Evolutionary conservation across 306 rosid genomes (phyloP), one percentile per base, ranked within the genome.

Genomic region (Morella rubra): DNA sequence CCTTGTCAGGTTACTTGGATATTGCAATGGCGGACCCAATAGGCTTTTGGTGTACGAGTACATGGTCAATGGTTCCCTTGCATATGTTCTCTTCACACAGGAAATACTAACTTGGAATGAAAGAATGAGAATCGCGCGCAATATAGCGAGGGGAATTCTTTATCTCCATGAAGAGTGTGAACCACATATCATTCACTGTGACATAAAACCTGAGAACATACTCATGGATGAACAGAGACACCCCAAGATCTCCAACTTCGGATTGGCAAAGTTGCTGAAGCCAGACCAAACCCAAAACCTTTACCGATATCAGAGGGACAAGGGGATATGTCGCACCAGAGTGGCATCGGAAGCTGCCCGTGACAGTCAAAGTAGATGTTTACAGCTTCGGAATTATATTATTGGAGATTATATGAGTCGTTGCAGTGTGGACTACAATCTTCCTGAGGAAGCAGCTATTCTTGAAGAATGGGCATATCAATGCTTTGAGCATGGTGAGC

Each of bases 161-260:
- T 82, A 82, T 40, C 65, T 82, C 15, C 82, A 82, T 19, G 86
- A 82, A 74, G 80, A 78, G 40, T 82, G 80, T 52, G 69, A 62
- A 41, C 13, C 77, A 9, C 74, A 77, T 18, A 82, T 82, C 44
- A 82, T 82, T 42, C 82, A 82, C 12, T 82, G 82, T 22, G 85
- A 82, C 41, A 44, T 82, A 22, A 82, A 82, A 47, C 85, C 85
- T 22, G 79, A 82, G 19, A 82, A 82, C 74, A 77, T 82, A 66
- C 79, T 82, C 27, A 68, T 82, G 27, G 82, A 82, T 73, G 73
- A 77, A 20, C 5, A 68, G 1, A 51, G 62, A 4, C 49, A 73
- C 15, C 27, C 85, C 5, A 77, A 73, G 40, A 77, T 82, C 5
- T 58, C 85, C 0, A 73, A 77, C 13, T 82, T 82, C 5, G 85